Evolutionary conservation across 2,329 filamentous ascomycete species (phyloP).

Genomic region (Ophiostoma populinum): DNA sequence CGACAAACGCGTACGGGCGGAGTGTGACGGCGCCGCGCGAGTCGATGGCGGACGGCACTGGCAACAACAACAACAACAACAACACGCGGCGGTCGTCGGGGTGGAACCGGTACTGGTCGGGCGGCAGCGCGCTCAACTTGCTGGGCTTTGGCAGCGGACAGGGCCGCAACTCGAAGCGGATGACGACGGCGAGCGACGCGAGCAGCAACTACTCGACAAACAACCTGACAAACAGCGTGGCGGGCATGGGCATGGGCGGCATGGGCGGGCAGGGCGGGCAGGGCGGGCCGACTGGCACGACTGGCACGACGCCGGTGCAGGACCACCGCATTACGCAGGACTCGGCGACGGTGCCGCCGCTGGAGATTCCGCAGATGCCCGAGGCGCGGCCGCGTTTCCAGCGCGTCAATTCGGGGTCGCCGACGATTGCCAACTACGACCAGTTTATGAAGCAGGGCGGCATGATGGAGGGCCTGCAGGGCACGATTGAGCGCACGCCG

Average conservation of each 20-base stretch:
- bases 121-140: conserved; percentile 50
- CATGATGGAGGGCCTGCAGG: conserved; percentile 37
- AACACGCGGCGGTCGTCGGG: conserved; percentile 46
- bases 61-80: conserved; percentile 20
- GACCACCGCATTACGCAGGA: conserved; percentile 37
- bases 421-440: conserved; percentile 45
- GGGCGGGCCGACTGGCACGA: background rate
- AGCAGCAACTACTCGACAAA: conserved; percentile 41
- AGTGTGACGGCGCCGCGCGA: conserved; percentile 5
- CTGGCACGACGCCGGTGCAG: background rate
- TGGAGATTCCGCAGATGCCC: conserved; percentile 33
- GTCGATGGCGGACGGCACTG: conserved; percentile 1
- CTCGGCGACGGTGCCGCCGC: conserved; percentile 52
- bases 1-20: conserved; percentile 2
- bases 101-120: conserved; percentile 66
- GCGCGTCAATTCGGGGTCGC: conserved; percentile 51
- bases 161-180: conserved; percentile 13
- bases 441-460: conserved; percentile 30
- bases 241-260: background rate
- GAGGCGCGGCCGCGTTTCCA: conserved; percentile 45
- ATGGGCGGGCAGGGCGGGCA: background rate
- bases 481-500: conserved; percentile 39
- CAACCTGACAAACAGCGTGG: background rate
- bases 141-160: conserved; percentile 37
- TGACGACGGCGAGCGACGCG: conserved; percentile 31